A percentile compares a stretch with the other conserved stretches of the same genome.
Conservation (phyloP, 2,329 filamentous ascomycete genomes). For the Tolypocladium ovalisporum region DNA sequence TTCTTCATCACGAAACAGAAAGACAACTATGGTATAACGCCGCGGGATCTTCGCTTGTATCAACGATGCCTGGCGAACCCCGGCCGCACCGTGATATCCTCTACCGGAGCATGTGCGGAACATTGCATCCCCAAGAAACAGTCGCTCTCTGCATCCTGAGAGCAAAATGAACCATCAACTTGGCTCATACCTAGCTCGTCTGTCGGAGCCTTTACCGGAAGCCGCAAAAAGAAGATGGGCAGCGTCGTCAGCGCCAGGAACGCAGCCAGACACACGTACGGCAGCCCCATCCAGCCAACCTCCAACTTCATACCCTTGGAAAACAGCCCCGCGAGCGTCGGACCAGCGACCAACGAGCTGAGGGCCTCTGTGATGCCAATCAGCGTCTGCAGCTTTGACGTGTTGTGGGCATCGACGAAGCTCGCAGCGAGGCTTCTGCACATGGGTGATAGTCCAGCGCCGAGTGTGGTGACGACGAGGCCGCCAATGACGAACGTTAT, state of each 20-base stretch:
- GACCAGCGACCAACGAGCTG: constrained; percentile 11
- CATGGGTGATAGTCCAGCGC: constrained; percentile 9
- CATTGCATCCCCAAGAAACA: neutral
- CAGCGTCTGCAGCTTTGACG: constrained; percentile 16
- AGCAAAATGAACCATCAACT: neutral
- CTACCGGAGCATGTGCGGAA: neutral
- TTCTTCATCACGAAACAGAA: neutral
- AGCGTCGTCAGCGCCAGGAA: constrained; percentile 1
- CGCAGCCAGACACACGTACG: constrained; percentile 8
- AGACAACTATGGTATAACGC: neutral
- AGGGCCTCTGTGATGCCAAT: constrained; percentile 14
- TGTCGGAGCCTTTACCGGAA: neutral
- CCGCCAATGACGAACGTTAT: constrained; percentile 9
- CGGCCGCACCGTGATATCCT: neutral
- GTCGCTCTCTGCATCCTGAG: neutral
- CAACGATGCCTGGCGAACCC: neutral
- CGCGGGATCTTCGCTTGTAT: neutral
- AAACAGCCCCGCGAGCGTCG: constrained; percentile 15
- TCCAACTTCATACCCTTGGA: constrained; percentile 11
- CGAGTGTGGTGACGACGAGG: constrained; percentile 11
- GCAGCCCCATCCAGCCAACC: constrained; percentile 14
- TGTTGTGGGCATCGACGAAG: constrained; percentile 10
- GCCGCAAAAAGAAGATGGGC: neutral
- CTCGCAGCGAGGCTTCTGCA: constrained; percentile 10
- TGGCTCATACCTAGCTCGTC: neutral